A percentile compares a stretch with the other conserved stretches of the same genome.
These are phyloP conservation scores for Radiomyces spectabilis DNA, from an alignment of 192 early-diverging fungal species.

Conservation along the genomic window DNA sequence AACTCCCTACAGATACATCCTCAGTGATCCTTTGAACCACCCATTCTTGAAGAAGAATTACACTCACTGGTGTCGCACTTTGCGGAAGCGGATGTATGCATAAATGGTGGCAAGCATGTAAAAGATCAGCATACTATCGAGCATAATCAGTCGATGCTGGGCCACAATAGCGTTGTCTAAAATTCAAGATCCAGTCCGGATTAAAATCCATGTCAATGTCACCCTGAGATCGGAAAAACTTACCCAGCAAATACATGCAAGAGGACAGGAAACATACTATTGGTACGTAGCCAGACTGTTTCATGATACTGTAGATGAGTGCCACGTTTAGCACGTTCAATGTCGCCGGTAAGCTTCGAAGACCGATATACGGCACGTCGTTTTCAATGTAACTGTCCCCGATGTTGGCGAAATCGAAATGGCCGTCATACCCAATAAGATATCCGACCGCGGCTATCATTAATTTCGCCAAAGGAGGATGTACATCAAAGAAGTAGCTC, in stretches of 20 bases:
- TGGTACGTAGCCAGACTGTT: conserved; percentile 66
- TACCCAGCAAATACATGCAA: not conserved
- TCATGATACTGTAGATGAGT: conserved; percentile 70
- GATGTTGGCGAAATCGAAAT: conserved; percentile 85
- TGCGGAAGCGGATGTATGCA: conserved; percentile 81
- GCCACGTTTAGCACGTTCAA: conserved; percentile 72
- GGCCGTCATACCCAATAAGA: conserved; percentile 79
- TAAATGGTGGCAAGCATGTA: conserved; percentile 79
- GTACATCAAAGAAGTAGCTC: conserved; percentile 92
- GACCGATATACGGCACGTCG: conserved; percentile 76
- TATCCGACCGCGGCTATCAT: conserved; percentile 70
- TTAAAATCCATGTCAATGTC: not conserved
- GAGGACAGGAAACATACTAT: conserved; percentile 1
- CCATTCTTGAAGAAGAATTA: not conserved
- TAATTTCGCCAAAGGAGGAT: conserved; percentile 92
- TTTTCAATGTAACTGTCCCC: conserved; percentile 75
- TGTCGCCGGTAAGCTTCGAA: conserved; percentile 69
- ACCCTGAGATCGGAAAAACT: not conserved
- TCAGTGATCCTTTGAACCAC: not conserved
- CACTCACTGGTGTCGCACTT: conserved; percentile 23
- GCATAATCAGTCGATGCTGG: conserved; percentile 83
- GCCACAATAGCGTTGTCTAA: conserved; percentile 81
- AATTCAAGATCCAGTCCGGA: not conserved
- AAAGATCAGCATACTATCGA: conserved; percentile 83
- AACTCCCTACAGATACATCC: not conserved